Percentiles rank a stretch among this genome's conserved stretches.
Conservation (phyloP, 2,329 filamentous ascomycete species). For the Coccinonectria pachysandricola region DNA sequence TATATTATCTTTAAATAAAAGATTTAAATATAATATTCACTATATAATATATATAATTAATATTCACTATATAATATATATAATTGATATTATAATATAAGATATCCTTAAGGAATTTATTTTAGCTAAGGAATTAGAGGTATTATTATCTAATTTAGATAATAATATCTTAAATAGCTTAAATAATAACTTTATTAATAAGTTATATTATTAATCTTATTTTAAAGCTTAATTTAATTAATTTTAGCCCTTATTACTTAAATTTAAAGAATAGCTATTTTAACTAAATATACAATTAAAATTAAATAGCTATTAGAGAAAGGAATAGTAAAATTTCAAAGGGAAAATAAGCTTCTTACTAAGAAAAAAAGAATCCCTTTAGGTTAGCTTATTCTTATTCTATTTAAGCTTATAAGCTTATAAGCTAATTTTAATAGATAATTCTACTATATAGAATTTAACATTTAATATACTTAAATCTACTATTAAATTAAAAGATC, state of each 20-base stretch:
- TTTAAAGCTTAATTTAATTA: background rate
- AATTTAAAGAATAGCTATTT: background rate
- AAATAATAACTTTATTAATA: slow-evolving; percentile 1
- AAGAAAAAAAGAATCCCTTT: slow-evolving; percentile 1
- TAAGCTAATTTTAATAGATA: background rate
- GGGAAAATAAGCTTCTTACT: background rate
- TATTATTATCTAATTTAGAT: background rate
- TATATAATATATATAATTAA: background rate
- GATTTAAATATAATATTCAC: background rate
- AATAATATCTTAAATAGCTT: background rate
- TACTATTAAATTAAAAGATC: background rate
- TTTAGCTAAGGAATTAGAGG: background rate
- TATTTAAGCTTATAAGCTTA: background rate
- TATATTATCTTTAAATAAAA: background rate
- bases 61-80: background rate
- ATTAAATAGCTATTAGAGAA: background rate
- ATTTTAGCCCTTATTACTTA: background rate
- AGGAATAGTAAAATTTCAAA: background rate
- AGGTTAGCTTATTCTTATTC: slow-evolving; percentile 1
- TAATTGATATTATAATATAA: background rate
- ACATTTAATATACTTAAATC: background rate
- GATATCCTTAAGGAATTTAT: background rate
- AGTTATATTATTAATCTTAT: slow-evolving; percentile 1
- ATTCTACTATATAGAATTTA: background rate
- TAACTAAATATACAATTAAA: background rate